Base-by-base conservation (phyloP, 2,329 filamentous ascomycete species). In the Leptoxyphium fumago region DNA sequence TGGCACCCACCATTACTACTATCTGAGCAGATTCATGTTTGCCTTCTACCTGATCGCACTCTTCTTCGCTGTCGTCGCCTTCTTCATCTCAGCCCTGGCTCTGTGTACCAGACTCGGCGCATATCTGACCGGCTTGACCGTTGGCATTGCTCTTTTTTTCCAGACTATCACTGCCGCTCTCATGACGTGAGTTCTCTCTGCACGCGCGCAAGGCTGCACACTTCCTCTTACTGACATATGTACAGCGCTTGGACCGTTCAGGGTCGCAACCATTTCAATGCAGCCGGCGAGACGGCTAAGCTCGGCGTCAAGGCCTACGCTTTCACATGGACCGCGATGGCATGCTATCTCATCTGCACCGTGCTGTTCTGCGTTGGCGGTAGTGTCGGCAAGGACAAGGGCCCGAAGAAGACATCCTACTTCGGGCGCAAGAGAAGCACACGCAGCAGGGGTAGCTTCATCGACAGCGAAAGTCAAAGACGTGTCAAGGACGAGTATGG, bases 21-120 rank as follows among this genome's bases (percentile, higher is more conserved):
- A 87, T 65, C 73, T 91, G 59, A 93, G 86, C 68, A 78, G 89
- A 36, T 94, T 95, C 69, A 82, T 85, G 63, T 96, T 89, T 75
- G 85, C 88, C 32, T 91, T 94, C 64, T 84, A 84, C 68, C 69
- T 96, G 45, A 80, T 96, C 52, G 77, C 79, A 14, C 74, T 95
- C 32, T 78, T 94, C 70, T 91, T 94, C 62, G 75, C 76, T 49
- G 71, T 75, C 40, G 45, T 77, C 21, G 76, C 81, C 48, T 77
- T 88, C 59, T 74, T 86, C 62, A 65, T 72, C 10, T 75, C 78
- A 50, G 70, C 86, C 48, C 64, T 87, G 13, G 80, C 82, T 13
- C 78, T 82, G 57, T 84, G 72, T 63, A 78, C 78, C 29, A 77
- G 83, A 45, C 70, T 87, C 1, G 83, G 80, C 39, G 74, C 81